Evolutionary conservation across 306 rosid species (phyloP).

Genomic region (Senna tora): DNA sequence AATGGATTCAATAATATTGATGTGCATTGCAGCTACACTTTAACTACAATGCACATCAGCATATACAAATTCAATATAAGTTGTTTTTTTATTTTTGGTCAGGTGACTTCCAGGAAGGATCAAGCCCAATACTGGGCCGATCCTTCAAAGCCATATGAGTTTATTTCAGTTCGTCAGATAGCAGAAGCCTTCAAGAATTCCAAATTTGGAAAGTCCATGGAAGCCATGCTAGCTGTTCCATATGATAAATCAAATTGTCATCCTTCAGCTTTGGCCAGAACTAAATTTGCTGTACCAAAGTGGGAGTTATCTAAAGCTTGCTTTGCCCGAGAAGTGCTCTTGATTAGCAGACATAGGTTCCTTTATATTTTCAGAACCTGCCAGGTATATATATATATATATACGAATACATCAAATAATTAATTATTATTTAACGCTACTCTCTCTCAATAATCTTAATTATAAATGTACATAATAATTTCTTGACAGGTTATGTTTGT

Average conservation of each 20-base stretch:
- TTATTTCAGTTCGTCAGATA: slow-evolving; percentile 60
- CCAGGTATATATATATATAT: slow-evolving; percentile 54
- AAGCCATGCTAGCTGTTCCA: slow-evolving; percentile 41
- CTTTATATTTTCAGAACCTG: slow-evolving; percentile 79
- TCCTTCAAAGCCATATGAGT: slow-evolving; percentile 67
- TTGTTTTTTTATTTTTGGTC: slow-evolving; percentile 33
- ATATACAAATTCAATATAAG: too few species aligned
- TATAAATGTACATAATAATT: background rate
- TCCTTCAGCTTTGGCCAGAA: slow-evolving; percentile 66
- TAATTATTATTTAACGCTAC: background rate
- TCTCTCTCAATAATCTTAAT: slow-evolving; percentile 2
- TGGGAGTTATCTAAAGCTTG: slow-evolving; percentile 71
- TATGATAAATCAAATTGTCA: slow-evolving; percentile 62
- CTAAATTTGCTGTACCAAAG: slow-evolving; percentile 57
- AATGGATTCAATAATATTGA: too few species aligned
- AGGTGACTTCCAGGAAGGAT: slow-evolving; percentile 91
- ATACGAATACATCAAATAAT: too few species aligned
- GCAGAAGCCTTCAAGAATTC: slow-evolving; percentile 72
- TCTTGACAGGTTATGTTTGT: slow-evolving; percentile 65
- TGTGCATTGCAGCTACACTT: too few species aligned
- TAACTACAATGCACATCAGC: too few species aligned
- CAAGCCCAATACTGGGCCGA: slow-evolving; percentile 94
- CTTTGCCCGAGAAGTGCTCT: slow-evolving; percentile 60
- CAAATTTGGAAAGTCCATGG: slow-evolving; percentile 54
- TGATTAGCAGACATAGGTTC: slow-evolving; percentile 63